Conservation (phyloP, 345 rosid species). For the Psidium guajava region DNA sequence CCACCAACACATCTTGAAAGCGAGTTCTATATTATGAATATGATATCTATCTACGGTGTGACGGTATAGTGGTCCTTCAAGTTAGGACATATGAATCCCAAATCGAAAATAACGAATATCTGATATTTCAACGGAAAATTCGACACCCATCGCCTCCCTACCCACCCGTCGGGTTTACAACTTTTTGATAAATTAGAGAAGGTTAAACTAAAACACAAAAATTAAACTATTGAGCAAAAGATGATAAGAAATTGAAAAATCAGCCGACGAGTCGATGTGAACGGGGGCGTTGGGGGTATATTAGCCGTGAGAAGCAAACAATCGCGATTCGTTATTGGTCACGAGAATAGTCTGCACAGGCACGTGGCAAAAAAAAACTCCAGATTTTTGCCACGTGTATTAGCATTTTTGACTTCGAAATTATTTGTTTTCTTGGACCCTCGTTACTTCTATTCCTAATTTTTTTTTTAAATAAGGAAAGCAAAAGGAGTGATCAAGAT, state of each 20-base stretch:
- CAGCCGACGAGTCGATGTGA: neutral
- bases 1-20: no score
- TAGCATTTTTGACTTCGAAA: neutral
- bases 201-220: no score
- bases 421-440: neutral
- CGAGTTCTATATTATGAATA: no score
- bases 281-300: neutral
- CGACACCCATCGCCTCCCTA: neutral
- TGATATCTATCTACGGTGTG: no score
- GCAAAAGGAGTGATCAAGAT: neutral
- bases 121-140: neutral
- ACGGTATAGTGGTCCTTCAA: neutral
- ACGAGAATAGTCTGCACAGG: neutral
- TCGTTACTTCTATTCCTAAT: neutral
- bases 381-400: neutral
- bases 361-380: neutral
- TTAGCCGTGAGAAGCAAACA: neutral
- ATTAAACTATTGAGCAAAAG: neutral
- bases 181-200: neutral
- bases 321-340: neutral
- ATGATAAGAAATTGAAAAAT: neutral
- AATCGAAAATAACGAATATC: neutral
- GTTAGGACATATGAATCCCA: neutral
- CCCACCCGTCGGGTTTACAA: neutral
- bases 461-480: neutral